These are phyloP conservation scores for Blastocystis sp. DNA, from an alignment of 352 stramenopile species.

Conservation along the genomic window DNA sequence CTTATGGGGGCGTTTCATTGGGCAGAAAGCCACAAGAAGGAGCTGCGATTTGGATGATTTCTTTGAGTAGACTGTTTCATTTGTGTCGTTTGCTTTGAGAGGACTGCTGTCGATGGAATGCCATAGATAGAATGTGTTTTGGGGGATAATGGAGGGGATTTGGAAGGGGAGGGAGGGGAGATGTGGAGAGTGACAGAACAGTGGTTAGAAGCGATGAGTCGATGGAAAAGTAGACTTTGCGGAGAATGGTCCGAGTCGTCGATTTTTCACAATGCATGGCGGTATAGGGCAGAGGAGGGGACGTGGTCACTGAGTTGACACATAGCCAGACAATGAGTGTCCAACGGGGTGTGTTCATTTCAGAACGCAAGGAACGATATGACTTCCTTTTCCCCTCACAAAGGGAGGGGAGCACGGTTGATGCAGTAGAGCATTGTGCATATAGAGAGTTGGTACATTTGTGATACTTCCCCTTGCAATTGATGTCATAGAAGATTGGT, in stretches of 20 bases:
- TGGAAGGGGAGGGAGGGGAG: background rate
- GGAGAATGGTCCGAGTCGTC: no score
- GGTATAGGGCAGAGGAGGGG: no score
- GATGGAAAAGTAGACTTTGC: no score
- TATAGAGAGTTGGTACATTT: background rate
- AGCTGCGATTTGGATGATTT: slow-evolving; percentile 49
- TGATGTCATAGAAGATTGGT: background rate
- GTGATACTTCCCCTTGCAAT: background rate
- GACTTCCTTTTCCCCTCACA: background rate
- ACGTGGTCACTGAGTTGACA: no score
- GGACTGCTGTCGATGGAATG: background rate
- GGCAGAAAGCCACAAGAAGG: background rate
- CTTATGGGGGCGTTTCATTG: background rate
- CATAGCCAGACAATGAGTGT: background rate
- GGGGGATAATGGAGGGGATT: background rate
- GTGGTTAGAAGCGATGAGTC: background rate
- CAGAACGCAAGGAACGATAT: background rate
- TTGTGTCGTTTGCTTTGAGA: background rate
- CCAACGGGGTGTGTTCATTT: background rate
- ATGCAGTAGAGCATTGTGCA: background rate
- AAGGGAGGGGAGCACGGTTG: background rate
- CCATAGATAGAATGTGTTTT: background rate
- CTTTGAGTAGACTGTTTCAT: slow-evolving; percentile 54
- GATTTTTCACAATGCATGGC: no score
- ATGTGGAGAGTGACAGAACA: background rate